Base-by-base conservation (phyloP, 2,329 filamentous ascomycete species). In the Aspergillus sp. region DNA sequence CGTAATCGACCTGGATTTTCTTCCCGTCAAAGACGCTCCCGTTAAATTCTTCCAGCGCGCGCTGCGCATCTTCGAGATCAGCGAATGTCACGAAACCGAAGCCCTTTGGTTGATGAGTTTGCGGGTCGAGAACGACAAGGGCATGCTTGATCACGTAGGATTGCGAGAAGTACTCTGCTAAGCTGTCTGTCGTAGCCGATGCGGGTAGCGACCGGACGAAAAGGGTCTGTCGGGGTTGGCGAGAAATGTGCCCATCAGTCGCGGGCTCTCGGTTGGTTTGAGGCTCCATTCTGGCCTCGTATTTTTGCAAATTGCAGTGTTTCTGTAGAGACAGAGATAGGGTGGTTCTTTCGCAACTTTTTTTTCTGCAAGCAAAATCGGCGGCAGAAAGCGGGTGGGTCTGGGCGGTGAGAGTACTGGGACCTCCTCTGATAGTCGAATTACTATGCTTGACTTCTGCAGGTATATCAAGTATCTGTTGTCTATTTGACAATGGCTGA, bases 41-140 rank as follows among this genome's bases (percentile, higher is more conserved):
- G 67, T 95, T 82, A 62, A 96, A 81, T 65, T 94, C 86, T 49
- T 85, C 80, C 63, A 87, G 80, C 15, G 93, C 94, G 54, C 84
- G 80, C 55, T 84, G 75, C 10, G 91, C 90, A 74, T 98, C 93
- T 56, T 96, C 90, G 25, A 86, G 81, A 64, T 98, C 93, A 59
- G 90, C 88, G 61, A 98, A 93, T 2, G 93, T 97, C 49, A 98
- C 91, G 69, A 98, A 98, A 46, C 93, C 93, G 68, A 90, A 98
- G 15, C 93, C 91, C 64, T 88, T 86, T 12, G 89, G 96, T 58
- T 84, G 75, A 63, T 95, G 95, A 2, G 90, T 95, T 55, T 83
- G 77, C 13, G 86, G 83, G 65, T 98, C 91, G 48, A 85, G 73
- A 35, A 98, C 90, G 4, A 95, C 90, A n/a, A 86, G 88, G 45